Percentiles rank a stretch among this genome's conserved stretches.
Evolutionary conservation across 2,329 filamentous ascomycete genomes (phyloP).

Genomic region (Alternaria atra): DNA sequence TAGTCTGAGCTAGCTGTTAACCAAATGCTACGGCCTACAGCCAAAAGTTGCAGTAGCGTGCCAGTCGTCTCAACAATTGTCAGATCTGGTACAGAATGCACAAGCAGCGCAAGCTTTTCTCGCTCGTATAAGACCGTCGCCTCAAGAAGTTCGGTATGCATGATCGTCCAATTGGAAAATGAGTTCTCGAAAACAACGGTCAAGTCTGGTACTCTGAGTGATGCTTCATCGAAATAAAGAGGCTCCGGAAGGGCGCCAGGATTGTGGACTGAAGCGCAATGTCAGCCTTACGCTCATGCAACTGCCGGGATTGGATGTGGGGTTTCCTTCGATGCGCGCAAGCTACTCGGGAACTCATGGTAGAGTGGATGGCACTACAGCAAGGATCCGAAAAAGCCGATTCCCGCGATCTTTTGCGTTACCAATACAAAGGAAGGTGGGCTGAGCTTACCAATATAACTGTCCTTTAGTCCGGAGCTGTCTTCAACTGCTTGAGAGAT

Average conservation of each 20-base stretch:
- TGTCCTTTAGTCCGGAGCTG: constrained; percentile 35
- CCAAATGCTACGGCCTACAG: constrained; percentile 25
- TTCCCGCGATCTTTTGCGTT: constrained; percentile 2
- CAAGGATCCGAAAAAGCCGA: constrained; percentile 17
- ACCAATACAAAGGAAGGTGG: constrained; percentile 21
- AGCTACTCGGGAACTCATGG: constrained; percentile 15
- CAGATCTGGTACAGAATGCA: constrained; percentile 32
- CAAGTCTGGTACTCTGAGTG: constrained; percentile 18
- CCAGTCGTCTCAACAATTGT: constrained; percentile 16
- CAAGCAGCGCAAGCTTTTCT: constrained; percentile 24
- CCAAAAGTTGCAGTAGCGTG: constrained; percentile 24
- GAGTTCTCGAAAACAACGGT: constrained; percentile 34
- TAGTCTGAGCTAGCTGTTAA: constrained; percentile 30
- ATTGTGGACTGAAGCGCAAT: constrained; percentile 34
- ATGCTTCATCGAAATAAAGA: constrained; percentile 25
- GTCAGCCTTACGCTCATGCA: constrained; percentile 33
- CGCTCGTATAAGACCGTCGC: constrained; percentile 25
- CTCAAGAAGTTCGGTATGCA: constrained; percentile 14
- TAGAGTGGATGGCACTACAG: constrained; percentile 22
- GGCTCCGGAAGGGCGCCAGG: constrained; percentile 32
- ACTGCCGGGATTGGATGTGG: constrained; percentile 31
- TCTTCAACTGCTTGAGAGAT: constrained; percentile 26
- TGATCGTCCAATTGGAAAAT: constrained; percentile 24
- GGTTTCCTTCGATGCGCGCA: constrained; percentile 11
- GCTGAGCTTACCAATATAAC: constrained; percentile 34